A percentile compares a stretch with the other conserved stretches of the same genome.
Evolutionary conservation across 1,284 basidiomycete genomes (phyloP).

Genomic region (Pseudomicrostroma phylloplanum): DNA sequence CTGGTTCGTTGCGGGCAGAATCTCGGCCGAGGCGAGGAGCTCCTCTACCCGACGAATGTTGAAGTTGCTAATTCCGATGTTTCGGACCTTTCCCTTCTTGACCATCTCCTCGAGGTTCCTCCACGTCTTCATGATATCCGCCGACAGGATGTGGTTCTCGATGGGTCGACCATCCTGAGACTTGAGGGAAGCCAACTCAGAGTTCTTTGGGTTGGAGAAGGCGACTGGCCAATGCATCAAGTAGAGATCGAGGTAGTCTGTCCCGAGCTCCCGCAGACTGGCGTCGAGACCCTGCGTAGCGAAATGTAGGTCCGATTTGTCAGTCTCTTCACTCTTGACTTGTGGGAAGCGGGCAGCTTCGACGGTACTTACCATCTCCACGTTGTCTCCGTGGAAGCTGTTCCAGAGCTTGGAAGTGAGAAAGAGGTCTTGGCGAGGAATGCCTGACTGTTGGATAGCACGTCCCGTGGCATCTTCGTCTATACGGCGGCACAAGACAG

Average conservation of each 20-base stretch:
- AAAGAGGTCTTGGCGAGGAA: constrained; percentile 72
- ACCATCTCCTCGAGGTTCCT: constrained; percentile 42
- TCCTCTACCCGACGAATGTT: constrained; percentile 40
- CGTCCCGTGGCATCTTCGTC: constrained; percentile 78
- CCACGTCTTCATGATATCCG: constrained; percentile 37
- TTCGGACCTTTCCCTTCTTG: constrained; percentile 43
- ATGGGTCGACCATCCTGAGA: constrained; percentile 55
- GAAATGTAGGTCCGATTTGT: not conserved
- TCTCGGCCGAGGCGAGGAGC: constrained; percentile 20
- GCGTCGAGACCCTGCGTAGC: constrained; percentile 59
- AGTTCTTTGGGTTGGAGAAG: constrained; percentile 37
- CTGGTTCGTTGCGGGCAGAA: constrained; percentile 43
- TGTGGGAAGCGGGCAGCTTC: not conserved
- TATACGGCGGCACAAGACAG: not conserved
- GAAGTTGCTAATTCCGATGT: constrained; percentile 60
- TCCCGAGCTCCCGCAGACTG: constrained; percentile 66
- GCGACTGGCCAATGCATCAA: constrained; percentile 66
- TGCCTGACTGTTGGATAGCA: constrained; percentile 66
- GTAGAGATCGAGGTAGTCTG: constrained; percentile 72
- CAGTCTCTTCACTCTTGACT: constrained; percentile 3
- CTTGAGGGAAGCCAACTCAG: constrained; percentile 31
- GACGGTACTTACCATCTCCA: constrained; percentile 26
- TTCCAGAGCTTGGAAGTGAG: constrained; percentile 78
- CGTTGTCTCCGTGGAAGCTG: constrained; percentile 59
- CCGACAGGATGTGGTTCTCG: constrained; percentile 61